Conservation (phyloP, 768 basidiomycete species). For the Auriscalpium microsporum region DNA sequence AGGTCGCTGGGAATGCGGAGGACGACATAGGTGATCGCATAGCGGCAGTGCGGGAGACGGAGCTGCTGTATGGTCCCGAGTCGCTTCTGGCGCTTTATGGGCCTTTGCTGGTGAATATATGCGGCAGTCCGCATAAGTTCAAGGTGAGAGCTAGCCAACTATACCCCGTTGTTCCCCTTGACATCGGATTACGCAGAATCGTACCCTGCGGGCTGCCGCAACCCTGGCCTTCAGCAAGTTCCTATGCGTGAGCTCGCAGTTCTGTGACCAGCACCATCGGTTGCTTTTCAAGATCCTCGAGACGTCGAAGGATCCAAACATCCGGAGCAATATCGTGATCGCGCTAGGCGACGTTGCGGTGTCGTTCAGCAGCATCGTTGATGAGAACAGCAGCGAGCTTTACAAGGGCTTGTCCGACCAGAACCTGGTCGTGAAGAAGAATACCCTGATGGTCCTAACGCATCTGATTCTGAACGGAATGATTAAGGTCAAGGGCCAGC, state of each 20-base stretch:
- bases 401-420: constrained; percentile 90
- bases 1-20: constrained; percentile 94
- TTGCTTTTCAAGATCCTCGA: constrained; percentile 93
- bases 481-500: constrained; percentile 99
- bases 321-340: constrained; percentile 94
- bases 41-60: constrained; percentile 72
- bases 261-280: constrained; percentile 84
- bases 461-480: constrained; percentile 96
- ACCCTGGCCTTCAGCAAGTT: constrained; percentile 90
- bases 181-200: constrained; percentile 46
- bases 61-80: constrained; percentile 75
- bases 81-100: constrained; percentile 83
- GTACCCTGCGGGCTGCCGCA: constrained; percentile 77
- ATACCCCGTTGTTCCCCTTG: neutral
- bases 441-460: constrained; percentile 96
- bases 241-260: constrained; percentile 89
- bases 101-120: constrained; percentile 84
- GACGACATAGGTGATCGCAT: constrained; percentile 97
- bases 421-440: constrained; percentile 92
- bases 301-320: constrained; percentile 80
- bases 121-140: constrained; percentile 84
- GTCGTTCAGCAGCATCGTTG: constrained; percentile 94
- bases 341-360: constrained; percentile 96
- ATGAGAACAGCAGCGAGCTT: constrained; percentile 93
- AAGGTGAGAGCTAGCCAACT: constrained; percentile 43